Evolutionary conservation across 192 early-diverging fungal species (phyloP), one percentile per base, ranked within the genome.

Genomic region (Anaeromyces robustus): DNA sequence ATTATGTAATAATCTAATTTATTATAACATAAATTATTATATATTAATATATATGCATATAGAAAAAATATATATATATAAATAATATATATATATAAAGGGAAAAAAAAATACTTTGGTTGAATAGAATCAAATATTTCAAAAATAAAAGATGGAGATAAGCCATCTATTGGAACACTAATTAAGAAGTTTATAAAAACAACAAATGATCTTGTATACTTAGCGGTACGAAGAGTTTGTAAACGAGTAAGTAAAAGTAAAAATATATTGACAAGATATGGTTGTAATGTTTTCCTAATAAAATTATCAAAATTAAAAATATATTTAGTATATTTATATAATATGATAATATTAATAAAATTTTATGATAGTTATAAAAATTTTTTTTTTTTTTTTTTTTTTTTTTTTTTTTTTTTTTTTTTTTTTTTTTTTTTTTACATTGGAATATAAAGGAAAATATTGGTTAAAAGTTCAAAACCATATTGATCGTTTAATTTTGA

Each of bases 401-500:
- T n/a, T n/a, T n/a, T n/a, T n/a, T n/a, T n/a, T n/a, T n/a, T n/a
- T n/a, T n/a, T n/a, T n/a, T n/a, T n/a, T n/a, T n/a, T n/a, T n/a
- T n/a, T n/a, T n/a, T 4, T 14, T 14, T 39, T 39, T 39, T 14
- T 82, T 81, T 30, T 59, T 16, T 29, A 91, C 86, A 87, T 86
- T n/a, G 95, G 93, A 9, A 95, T 87, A 83, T 92, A 89, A 78
- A 92, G 85, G 80, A 95, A 92, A 77, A 97, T 88, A 19, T 94
- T 85, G 80, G 88, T 85, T 80, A 99, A 84, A 79, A 99, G 87
- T 30, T 92, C 89, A 77, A 99, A 94, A 0, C 92, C 96, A 83
- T 93, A 90, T 79, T 94, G 91, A 85, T 98, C 97, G 82, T 94
- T 94, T 34, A 92, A 80, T 80, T 92, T 90, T 26, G 95, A 96